Evolutionary conservation across 306 rosid species (phyloP), one percentile per base, ranked within the genome.

Genomic region (Fragaria iinumae): DNA sequence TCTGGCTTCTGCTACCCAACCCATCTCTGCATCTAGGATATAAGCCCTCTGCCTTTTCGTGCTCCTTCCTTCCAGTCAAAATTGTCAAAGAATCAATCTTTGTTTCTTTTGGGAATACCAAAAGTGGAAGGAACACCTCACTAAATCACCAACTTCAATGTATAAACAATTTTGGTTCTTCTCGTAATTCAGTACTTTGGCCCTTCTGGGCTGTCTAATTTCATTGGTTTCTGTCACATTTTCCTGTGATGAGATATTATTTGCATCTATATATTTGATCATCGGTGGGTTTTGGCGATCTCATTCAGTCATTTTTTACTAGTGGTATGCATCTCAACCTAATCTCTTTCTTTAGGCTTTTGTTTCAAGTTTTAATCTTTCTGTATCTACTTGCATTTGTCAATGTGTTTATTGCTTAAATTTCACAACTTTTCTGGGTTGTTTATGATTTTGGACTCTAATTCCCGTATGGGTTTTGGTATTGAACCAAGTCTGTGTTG

Each of bases 211-310:
- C 6, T 38, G 1, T 5, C 38, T 49, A 36, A 47, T 29, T 32
- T 1, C 8, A 2, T 34, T 32, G 32, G 11, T 41, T 36, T 17
- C 62, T 17, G 29, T 71, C 45, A 43, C 45, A 43, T 43, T 43
- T 43, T 43, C 45, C 8, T 43, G 45, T 43, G 11, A 6, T 43
- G 45, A 43, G 45, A 43, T 4, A 43, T 43, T 43, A 43, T 43
- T 34, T 34, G 32, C 14, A 8, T 10, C 8, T 63, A 48, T 71
- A 32, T 18, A 34, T 50, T 9, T 34, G 17, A 32, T 52, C 74
- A 29, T 43, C 55, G 52, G 67, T n/a, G 45, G 64, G 74, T 36
- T 72, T 49, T 65, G 32, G 47, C 47, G 50, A n/a, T 82, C 76
- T 67, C 59, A 38, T 18, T 38, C 49, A 25, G 29, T 47, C 67